These are phyloP conservation scores for Benincasa hispida DNA, from an alignment of 306 rosid genomes.

Conservation along the genomic window DNA sequence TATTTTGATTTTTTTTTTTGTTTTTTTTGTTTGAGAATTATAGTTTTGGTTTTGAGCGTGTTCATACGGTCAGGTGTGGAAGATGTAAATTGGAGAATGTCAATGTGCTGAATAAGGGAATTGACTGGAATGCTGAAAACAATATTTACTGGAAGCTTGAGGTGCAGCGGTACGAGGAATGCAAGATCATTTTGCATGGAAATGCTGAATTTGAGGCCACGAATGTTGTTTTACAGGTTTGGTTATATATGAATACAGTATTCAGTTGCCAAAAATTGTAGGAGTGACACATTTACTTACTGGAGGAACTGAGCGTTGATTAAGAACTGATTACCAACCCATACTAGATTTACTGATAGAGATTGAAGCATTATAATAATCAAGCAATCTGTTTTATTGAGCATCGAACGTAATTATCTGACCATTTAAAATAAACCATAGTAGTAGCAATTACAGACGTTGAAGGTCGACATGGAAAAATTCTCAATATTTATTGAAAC, in stretches of 20 bases:
- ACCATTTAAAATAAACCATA: background rate
- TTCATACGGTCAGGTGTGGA: constrained; percentile 59
- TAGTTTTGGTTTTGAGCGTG: constrained; percentile 2
- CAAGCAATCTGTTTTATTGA: background rate
- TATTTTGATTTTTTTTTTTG: background rate
- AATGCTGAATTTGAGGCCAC: constrained; percentile 93
- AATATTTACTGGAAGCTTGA: constrained; percentile 78
- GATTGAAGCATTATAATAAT: background rate
- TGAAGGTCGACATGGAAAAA: background rate
- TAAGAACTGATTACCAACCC: background rate
- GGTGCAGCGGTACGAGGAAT: constrained; percentile 51
- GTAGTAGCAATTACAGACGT: background rate
- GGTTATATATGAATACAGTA: constrained; percentile 6
- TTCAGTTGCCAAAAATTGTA: background rate
- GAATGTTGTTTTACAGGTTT: constrained; percentile 68
- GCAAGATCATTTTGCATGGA: constrained; percentile 67
- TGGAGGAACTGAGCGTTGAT: background rate
- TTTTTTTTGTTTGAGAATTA: background rate
- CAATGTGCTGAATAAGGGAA: constrained; percentile 64
- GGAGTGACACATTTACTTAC: background rate
- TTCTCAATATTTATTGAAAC: background rate
- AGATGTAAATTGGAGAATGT: constrained; percentile 86
- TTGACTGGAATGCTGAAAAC: constrained; percentile 54
- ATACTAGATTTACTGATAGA: background rate
- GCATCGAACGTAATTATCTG: background rate